phyloP scores from a whole-genome alignment of 352 stramenopile species.

The Phytophthora pistaciae region DNA sequence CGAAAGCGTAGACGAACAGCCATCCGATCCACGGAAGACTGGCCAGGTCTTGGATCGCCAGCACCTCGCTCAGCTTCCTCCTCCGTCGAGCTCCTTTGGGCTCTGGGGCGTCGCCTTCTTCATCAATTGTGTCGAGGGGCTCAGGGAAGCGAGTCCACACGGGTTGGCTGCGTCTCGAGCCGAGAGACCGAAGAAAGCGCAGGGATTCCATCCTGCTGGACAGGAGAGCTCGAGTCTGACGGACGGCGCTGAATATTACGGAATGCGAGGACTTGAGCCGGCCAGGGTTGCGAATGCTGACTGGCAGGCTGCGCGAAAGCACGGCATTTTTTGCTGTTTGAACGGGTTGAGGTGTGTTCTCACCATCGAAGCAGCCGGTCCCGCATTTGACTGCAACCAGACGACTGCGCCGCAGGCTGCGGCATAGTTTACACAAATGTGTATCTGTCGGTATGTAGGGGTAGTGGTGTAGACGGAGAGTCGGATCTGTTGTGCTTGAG shows the following conservation, averaged over 20 bases:
- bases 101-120: background rate
- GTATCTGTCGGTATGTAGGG: background rate
- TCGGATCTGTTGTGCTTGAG: background rate
- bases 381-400: constrained; percentile 2
- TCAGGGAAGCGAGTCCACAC: background rate
- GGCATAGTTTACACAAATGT: background rate
- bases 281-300: background rate
- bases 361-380: constrained; percentile 1
- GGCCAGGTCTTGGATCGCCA: background rate
- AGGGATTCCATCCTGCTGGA: background rate
- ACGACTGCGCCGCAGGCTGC: background rate
- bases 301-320: background rate
- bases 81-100: background rate
- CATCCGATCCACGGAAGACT: constrained; percentile 11
- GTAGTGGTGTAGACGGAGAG: background rate
- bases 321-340: constrained; percentile 4
- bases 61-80: background rate
- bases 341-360: background rate
- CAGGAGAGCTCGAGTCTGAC: background rate
- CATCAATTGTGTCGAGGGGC: background rate
- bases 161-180: background rate
- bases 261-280: background rate
- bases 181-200: background rate
- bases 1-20: constrained; percentile 18
- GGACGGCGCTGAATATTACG: background rate